Evolutionary conservation across 2,329 filamentous ascomycete genomes (phyloP), one percentile per base, ranked within the genome.

Genomic region (Penicillium sp.): DNA sequence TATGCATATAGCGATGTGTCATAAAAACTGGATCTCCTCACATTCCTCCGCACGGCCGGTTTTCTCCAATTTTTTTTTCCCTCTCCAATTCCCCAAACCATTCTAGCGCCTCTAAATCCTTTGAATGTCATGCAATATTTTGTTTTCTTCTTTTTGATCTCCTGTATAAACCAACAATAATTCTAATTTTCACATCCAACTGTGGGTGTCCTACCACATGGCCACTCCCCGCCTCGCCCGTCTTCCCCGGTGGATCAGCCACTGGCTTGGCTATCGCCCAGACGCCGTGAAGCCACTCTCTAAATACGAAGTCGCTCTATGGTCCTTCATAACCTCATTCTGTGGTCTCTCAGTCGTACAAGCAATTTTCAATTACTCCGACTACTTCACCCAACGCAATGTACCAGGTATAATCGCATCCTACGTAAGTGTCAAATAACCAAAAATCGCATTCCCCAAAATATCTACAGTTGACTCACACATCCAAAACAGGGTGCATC

Each of bases 191-290:
- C 10, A 35, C 10, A 29, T 9, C 27, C 36, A 23, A 17, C 12
- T 33, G 4, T 9, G 10, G 23, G 23, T 29, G 13, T 25, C 12
- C 33, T 13, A 10, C 8, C 25, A 67, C 19, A 67, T 67, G 65
- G 23, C 62, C 12, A 21, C 52, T 50, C 61, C 62, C 2, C 64
- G 64, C 17, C 64, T 67, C 21, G 59, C 63, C 35, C 67, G 68
- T 49, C 63, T 70, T 8, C 68, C 68, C 4, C 51, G 47, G 39
- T 66, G 66, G 65, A 54, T 69, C 17, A 68, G 66, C 43, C 67
- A 67, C 61, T 70, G 68, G 68, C 60, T 70, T 13, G 68, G 68
- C 58, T 68, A 69, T 49, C 68, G 67, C 2, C 29, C 65, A 21
- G 62, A 61, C 15, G 23, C 64, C n/a, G 61, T 62, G 6, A 63